Percentiles rank a stretch among this genome's conserved stretches.
Conservation (phyloP, 768 basidiomycete species). For the Mycena capillaripes region DNA sequence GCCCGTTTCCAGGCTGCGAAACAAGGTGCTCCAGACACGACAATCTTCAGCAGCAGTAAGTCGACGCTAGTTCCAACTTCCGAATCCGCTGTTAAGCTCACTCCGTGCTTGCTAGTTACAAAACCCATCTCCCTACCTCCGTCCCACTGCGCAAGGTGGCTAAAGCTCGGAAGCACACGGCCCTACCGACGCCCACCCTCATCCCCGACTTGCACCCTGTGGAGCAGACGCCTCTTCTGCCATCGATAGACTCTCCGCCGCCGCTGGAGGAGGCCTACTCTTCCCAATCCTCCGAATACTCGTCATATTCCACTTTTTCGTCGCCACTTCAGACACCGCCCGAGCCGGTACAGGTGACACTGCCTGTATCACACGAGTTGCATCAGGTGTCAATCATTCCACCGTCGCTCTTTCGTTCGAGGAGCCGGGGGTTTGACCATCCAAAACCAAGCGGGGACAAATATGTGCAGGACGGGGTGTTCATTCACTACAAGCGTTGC, state of each 20-base stretch:
- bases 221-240: not conserved
- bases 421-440: not conserved
- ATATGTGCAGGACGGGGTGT: not conserved
- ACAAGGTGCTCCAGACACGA: slow-evolving; percentile 78
- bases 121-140: slow-evolving; percentile 3
- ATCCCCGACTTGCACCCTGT: not conserved
- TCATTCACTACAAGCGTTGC: not conserved
- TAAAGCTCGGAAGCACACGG: not conserved
- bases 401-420: not conserved
- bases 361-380: not conserved
- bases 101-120: not conserved
- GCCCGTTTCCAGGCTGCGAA: slow-evolving; percentile 79
- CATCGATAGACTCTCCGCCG: slow-evolving; percentile 11
- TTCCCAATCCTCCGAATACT: slow-evolving; percentile 9
- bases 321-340: not conserved
- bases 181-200: not conserved
- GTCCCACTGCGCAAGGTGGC: not conserved
- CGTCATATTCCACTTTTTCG: not conserved
- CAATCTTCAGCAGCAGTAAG: slow-evolving; percentile 57
- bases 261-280: not conserved
- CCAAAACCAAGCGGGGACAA: not conserved
- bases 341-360: not conserved
- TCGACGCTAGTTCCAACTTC: not conserved
- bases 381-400: not conserved
- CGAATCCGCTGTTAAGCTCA: not conserved